Evolutionary conservation across 73 alveolate genomes (phyloP), one percentile per base, ranked within the genome.

Genomic region (Paramecium pentaurelia): DNA sequence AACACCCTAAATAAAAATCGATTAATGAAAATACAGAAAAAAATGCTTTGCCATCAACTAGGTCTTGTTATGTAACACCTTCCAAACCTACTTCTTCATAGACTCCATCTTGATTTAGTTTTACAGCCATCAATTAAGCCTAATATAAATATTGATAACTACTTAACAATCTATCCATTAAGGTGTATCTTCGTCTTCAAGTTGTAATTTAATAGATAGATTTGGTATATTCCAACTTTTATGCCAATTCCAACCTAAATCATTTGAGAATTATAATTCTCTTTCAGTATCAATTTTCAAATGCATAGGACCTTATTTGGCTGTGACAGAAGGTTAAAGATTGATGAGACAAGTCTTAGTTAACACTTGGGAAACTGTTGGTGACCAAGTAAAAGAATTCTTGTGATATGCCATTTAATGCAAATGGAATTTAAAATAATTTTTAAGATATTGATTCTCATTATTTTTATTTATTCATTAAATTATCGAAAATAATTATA

Each of bases 211-310:
- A 27, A 94, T 75, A 16, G 97, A 94, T 68, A 94, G 54, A 44
- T 94, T 94, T 12, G 97, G 97, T 5, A 94, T 93, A 86, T 94
- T 94, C 97, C 97, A 94, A 70, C 94, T 75, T 86, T 94, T 94
- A 75, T 94, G 97, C 97, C 97, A 94, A 59, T 93, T 94, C 97
- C 97, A 94, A 5, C 94, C 86, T 9, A 77, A 60, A 16, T 92
- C 95, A 49, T 75, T 93, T 64, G 94, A 86, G 47, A 83, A 51
- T 49, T 92, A 58, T 27, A 94, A 88, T 54, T 93, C 92, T 71
- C 95, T 94, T 86, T 94, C 97, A 70, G 94, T 92, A 47, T 94
- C 97, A 70, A 94, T 93, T 36, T 49, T 58, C 25, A 93, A 34
- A 27, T 91, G 85, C 4, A 93, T 87, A 32, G 84, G 84, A 64